A percentile compares a stretch with the other conserved stretches of the same genome.
These are phyloP conservation scores for Suillus weaverae DNA, from an alignment of 768 basidiomycete genomes.

Conservation along the genomic window DNA sequence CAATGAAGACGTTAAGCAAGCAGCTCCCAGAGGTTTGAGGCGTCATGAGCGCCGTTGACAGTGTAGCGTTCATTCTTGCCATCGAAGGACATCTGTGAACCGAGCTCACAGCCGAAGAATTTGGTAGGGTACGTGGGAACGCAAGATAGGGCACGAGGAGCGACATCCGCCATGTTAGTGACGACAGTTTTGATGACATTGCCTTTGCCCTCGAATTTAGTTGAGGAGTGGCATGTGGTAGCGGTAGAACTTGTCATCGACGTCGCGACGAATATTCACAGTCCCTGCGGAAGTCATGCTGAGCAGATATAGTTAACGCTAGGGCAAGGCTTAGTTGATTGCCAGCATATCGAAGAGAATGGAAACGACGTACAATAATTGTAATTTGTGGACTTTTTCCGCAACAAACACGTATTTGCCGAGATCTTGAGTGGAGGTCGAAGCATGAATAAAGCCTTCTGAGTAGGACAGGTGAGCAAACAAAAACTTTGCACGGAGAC, in stretches of 20 bases:
- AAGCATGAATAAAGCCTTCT: conserved; percentile 69
- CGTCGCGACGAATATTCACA: conserved; percentile 93
- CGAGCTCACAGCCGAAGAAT: conserved; percentile 98
- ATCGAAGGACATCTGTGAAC: conserved; percentile 94
- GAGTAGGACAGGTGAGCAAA: conserved; percentile 24
- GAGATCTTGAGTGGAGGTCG: conserved; percentile 77
- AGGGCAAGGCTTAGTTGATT: conserved; percentile 3
- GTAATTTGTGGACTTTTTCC: conserved; percentile 50
- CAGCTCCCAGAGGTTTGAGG: conserved; percentile 87
- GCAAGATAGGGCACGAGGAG: conserved; percentile 82
- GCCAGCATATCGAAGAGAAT: neutral
- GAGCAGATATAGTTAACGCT: conserved; percentile 66
- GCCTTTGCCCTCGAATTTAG: conserved; percentile 98
- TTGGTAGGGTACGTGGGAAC: conserved; percentile 97
- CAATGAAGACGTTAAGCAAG: conserved; percentile 97
- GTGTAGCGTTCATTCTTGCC: conserved; percentile 98
- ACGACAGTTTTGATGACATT: conserved; percentile 99
- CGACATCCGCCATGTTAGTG: conserved; percentile 98
- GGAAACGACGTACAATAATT: conserved; percentile 44
- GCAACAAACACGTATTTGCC: conserved; percentile 56
- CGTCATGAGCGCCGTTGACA: conserved; percentile 95
- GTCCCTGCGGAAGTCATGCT: conserved; percentile 79
- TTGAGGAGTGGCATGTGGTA: conserved; percentile 94
- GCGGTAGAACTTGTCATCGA: conserved; percentile 95
- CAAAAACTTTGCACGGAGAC: no score